These are phyloP conservation scores for Metschnikowia aberdeeniae DNA, from an alignment of 805 yeast genomes.

Conservation along the genomic window DNA sequence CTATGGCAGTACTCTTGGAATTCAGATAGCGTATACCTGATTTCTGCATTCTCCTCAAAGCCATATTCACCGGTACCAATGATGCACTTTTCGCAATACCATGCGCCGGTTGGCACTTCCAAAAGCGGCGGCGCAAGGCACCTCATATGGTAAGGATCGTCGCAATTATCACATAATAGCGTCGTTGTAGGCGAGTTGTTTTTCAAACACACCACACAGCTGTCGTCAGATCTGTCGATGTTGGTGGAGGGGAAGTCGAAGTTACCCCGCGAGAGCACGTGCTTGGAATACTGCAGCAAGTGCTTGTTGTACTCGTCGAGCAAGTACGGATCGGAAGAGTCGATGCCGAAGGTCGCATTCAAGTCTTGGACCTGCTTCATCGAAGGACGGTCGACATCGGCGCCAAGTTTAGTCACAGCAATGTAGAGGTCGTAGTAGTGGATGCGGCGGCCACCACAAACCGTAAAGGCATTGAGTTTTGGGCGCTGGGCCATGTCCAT, in stretches of 20 bases:
- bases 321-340: slow-evolving; percentile 15
- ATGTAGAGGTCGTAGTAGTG: slow-evolving; percentile 39
- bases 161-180: slow-evolving; percentile 71
- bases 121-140: slow-evolving; percentile 61
- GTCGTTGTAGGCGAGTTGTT: slow-evolving; percentile 44
- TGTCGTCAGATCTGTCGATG: slow-evolving; percentile 21
- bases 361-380: slow-evolving; percentile 21
- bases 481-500: slow-evolving; percentile 41
- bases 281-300: slow-evolving; percentile 32
- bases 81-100: slow-evolving; percentile 85
- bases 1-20: slow-evolving; percentile 55
- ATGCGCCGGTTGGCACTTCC: slow-evolving; percentile 52
- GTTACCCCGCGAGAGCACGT: slow-evolving; percentile 23
- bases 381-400: slow-evolving; percentile 8
- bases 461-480: slow-evolving; percentile 22
- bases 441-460: slow-evolving; percentile 15
- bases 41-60: slow-evolving; percentile 62
- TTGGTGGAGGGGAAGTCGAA: slow-evolving; percentile 33
- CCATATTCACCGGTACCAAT: slow-evolving; percentile 86
- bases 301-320: slow-evolving; percentile 22
- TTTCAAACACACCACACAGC: slow-evolving; percentile 47
- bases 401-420: slow-evolving; percentile 23
- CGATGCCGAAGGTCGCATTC: slow-evolving; percentile 23
- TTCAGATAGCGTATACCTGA: slow-evolving; percentile 51
- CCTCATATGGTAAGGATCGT: slow-evolving; percentile 58